Conservation (phyloP, 352 stramenopile genomes). For the Phytophthora melonis region DNA sequence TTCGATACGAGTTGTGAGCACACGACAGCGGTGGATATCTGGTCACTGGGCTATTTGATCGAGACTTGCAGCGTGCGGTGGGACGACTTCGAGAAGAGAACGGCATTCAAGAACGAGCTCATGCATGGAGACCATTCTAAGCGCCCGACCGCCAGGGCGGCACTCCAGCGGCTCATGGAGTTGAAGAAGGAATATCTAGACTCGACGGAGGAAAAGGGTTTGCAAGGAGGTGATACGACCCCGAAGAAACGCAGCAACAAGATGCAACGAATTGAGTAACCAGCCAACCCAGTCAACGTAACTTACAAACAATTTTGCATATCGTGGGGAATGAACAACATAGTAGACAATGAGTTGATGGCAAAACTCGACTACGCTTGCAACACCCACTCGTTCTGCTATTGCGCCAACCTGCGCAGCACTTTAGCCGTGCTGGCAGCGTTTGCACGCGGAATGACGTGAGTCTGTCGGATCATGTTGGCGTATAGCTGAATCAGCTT, state of each 20-base stretch:
- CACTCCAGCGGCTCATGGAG: neutral
- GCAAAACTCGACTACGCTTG: too few relatives aligned
- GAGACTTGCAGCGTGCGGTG: neutral
- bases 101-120: neutral
- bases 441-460: constrained; percentile 36
- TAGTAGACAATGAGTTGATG: too few relatives aligned
- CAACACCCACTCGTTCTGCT: neutral
- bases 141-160: constrained; percentile 21
- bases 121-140: neutral
- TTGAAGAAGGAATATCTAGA: neutral
- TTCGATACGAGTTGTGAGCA: neutral
- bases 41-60: neutral
- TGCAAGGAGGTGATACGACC: neutral
- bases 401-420: constrained; percentile 29
- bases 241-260: neutral
- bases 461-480: constrained; percentile 47
- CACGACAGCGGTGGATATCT: neutral
- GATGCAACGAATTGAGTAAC: neutral
- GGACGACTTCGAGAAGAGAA: neutral
- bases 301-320: too few relatives aligned
- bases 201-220: neutral
- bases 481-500: constrained; percentile 64
- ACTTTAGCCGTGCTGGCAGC: constrained; percentile 22
- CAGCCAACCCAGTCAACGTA: too few relatives aligned
- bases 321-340: too few relatives aligned